phyloP scores from a whole-genome alignment of 2,329 filamentous ascomycete genomes.

The Sporothrix dimorphospora region DNA sequence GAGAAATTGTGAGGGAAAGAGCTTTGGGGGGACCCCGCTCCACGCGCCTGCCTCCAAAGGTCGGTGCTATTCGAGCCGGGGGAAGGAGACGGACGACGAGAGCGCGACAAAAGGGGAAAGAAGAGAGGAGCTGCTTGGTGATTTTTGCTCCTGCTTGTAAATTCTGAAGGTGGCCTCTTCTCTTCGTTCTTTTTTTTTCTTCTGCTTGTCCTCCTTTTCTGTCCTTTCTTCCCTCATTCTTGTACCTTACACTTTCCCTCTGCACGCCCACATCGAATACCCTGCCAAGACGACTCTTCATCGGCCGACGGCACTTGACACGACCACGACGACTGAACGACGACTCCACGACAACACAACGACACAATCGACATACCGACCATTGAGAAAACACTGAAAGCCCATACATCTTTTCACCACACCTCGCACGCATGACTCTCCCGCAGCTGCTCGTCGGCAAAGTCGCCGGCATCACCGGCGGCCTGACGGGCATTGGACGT shows the following conservation, averaged over 20 bases:
- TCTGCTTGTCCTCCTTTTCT: background rate
- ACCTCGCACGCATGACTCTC: slow-evolving; percentile 20
- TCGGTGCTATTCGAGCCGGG: slow-evolving; percentile 10
- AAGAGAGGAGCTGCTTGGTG: background rate
- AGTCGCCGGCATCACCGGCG: slow-evolving; percentile 32
- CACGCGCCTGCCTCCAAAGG: background rate
- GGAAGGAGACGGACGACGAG: background rate
- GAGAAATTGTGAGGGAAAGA: background rate
- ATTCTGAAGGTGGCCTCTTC: background rate
- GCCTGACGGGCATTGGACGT: slow-evolving; percentile 32
- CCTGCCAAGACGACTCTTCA: background rate
- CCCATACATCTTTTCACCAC: background rate
- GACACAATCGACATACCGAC: background rate
- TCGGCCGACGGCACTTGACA: background rate
- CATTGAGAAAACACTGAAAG: background rate
- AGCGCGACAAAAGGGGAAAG: background rate
- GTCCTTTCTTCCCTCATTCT: background rate
- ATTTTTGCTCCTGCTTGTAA: background rate
- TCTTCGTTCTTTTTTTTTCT: background rate
- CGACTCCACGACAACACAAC: background rate
- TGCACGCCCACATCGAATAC: background rate
- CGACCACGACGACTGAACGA: background rate
- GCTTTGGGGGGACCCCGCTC: slow-evolving; percentile 6
- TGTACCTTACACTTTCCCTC: background rate
- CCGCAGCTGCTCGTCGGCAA: slow-evolving; percentile 33